Evolutionary conservation across 2,329 filamentous ascomycete genomes (phyloP), one percentile per base, ranked within the genome.

Genomic region (Setomelanomma holmii): DNA sequence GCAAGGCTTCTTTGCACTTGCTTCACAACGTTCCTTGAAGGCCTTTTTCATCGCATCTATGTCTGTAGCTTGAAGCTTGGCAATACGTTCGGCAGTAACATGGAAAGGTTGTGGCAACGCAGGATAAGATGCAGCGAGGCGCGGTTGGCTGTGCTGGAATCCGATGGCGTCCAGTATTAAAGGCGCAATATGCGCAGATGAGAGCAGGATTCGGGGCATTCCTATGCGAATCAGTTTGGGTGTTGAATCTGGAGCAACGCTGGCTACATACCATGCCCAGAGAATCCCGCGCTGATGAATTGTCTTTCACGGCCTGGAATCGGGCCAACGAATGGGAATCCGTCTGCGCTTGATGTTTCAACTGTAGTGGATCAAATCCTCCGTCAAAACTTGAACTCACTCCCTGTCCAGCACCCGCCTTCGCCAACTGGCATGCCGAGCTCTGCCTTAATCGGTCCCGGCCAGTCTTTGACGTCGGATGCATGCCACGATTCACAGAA

Each of bases 381-480:
- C 2, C n/a, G 24, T 46, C n/a, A 8, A 12, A 10, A 22, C 27
- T 19, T 34, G 16, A 12, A 10, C 30, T 50, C 21, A 55, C 53
- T 36, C 36, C 53, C 53, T 21, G 53, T 56, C 53, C 53, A 56
- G n/a, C 30, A 44, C 0, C 53, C 53, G n/a, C 53, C 53, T 33
- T 53, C 22, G 11, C 53, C 40, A 5, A 19, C 46, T 12, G 42
- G 35, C 27, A 40, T 40, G 24, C 53, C 27, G n/a, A 56, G 46
- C 11, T 47, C 50, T 14, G 53, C 42, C 8, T 24, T 14, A 4
- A 27, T 44, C 20, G 23, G 20, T 16, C 36, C 46, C 4, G 46
- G 53, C 50, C 45, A 48, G 40, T 20, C 45, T 19, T 22, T 20
- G 21, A 56, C 11, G 30, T 56, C 53, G 5, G 53, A 47, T 34